A percentile compares a stretch with the other conserved stretches of the same genome.
These are phyloP conservation scores for Syzygium malaccense DNA, from an alignment of 441 rosid species.

Conservation along the genomic window DNA sequence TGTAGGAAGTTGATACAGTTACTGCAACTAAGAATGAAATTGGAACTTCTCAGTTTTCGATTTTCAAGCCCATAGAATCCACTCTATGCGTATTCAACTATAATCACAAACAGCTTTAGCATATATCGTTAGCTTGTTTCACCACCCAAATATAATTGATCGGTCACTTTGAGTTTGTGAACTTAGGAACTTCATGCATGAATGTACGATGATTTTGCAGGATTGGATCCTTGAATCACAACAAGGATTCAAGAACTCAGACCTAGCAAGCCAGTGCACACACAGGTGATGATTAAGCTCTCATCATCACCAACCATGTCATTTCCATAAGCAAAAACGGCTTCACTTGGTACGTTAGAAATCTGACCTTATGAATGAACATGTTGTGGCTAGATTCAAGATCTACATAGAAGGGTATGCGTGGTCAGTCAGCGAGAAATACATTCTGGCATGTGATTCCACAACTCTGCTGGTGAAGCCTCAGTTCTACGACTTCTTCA, in stretches of 20 bases:
- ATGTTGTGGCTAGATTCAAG: background rate
- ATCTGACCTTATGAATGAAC: background rate
- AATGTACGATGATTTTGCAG: background rate
- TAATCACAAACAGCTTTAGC: background rate
- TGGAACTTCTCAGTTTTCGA: background rate
- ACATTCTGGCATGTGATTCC: constrained; percentile 9
- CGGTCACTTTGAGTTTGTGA: background rate
- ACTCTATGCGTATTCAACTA: background rate
- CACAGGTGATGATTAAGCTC: background rate
- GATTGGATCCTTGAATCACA: constrained; percentile 7
- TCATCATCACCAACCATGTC: background rate
- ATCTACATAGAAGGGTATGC: constrained; percentile 12
- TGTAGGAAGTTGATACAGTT: background rate
- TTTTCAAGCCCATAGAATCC: background rate
- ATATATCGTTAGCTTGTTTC: background rate
- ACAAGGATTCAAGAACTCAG: constrained; percentile 4
- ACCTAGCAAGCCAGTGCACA: constrained; percentile 1
- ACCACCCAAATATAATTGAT: background rate
- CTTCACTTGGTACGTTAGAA: background rate
- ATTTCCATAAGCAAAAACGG: background rate
- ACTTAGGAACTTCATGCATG: background rate
- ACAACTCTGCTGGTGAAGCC: constrained; percentile 2
- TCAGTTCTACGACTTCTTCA: constrained; percentile 9
- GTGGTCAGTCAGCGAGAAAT: constrained; percentile 15
- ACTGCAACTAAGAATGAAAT: background rate